Base-by-base conservation (phyloP, 2,329 filamentous ascomycete species). In the Scedosporium boydii region DNA sequence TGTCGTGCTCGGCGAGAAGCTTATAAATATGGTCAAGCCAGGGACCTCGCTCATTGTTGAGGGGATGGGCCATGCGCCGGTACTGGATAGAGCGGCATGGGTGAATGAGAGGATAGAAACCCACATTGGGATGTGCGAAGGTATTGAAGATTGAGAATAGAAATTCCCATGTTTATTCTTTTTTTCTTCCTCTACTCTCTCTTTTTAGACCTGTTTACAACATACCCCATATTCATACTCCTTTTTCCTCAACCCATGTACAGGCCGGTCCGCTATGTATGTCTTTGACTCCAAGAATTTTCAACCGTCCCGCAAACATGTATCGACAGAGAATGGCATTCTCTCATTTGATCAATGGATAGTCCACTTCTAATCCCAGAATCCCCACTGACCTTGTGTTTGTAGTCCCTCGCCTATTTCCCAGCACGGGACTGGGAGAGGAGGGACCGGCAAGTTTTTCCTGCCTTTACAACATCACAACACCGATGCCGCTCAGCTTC, bases 401-500 rank as follows among this genome's bases (percentile, higher is more conserved):
- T 12, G 34, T 38, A 38, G 34, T 14, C 34, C 34, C 34, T 38
- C 10, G 34, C 34, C 34, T 38, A 12, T 38, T 34, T 38, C 34
- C 34, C 34, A 38, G 34, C 10, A 38, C 34, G 10, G 5, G 34
- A 12, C 3, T 3, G 6, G 34, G 34, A 38, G 10, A 12, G 4
- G 34, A 38, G 3, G 1, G 34, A 38, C 10, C 1, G 2, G 10
- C 34, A 12, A 1, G 27, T 51, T 48, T 41, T 7, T 4, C 3
- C 18, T 55, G 64, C 79, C 63, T 75, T 67, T 72, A 80, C 58
- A 80, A 78, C 87, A 96, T 92, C 26, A 96, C 91, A 70, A 96
- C 84, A 46, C 95, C 95, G 64, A 99, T 87, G 1, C 95, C 93
- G 68, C 93, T 95, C 71, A 92, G 85, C 65, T 84, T 83, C 63